Percentiles rank a stretch among this genome's conserved stretches.
Evolutionary conservation across 441 rosid genomes (phyloP).

Genomic region (Oxalis stricta): DNA sequence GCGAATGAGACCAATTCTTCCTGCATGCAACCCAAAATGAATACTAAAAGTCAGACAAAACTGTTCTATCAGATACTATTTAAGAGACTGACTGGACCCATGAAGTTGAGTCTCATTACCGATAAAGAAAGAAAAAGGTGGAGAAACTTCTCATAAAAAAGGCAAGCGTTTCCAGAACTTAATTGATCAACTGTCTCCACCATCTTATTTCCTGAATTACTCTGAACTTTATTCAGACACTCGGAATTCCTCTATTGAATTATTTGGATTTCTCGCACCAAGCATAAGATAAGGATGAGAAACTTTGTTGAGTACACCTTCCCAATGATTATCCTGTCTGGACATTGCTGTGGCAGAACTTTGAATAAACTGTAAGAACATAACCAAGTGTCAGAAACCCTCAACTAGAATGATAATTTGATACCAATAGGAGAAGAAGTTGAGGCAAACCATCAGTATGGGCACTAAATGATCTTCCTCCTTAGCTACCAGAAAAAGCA

Average conservation of each 20-base stretch:
- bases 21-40: constrained; percentile 28
- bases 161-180: constrained; percentile 21
- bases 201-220: constrained; percentile 14
- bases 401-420: background rate
- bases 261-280: constrained; percentile 54
- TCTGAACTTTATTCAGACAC: constrained; percentile 17
- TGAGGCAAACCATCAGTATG: constrained; percentile 41
- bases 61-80: background rate
- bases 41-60: background rate
- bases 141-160: constrained; percentile 30
- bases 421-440: background rate
- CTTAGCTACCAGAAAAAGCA: constrained; percentile 43
- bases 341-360: constrained; percentile 24
- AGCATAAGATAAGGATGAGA: constrained; percentile 38
- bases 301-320: constrained; percentile 48
- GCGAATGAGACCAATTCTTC: constrained; percentile 57
- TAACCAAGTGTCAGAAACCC: constrained; percentile 2
- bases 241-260: constrained; percentile 34
- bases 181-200: constrained; percentile 22
- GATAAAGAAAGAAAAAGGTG: constrained; percentile 27
- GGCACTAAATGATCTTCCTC: constrained; percentile 42
- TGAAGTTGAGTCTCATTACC: constrained; percentile 28
- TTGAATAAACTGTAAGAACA: constrained; percentile 49
- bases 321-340: constrained; percentile 28
- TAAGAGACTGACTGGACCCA: constrained; percentile 2